phyloP scores from a whole-genome alignment of 331 rosid genomes.

The Quercus phellos region DNA sequence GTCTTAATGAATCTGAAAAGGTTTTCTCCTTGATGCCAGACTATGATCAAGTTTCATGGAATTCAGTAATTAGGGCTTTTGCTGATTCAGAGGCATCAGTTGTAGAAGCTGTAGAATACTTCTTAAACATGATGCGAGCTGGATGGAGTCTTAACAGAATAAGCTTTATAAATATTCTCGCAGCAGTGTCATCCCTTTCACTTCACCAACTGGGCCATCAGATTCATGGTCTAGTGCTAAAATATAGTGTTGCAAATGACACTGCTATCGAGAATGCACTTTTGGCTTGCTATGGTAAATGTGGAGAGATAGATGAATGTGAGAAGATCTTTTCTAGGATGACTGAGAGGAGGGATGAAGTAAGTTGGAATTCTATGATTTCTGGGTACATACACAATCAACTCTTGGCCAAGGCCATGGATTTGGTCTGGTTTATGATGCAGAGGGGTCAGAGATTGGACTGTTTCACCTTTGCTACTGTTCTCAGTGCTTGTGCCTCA shows the following conservation, averaged over 20 bases:
- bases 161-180: conserved; percentile 64
- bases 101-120: conserved; percentile 52
- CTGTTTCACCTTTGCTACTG: conserved; percentile 81
- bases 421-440: conserved; percentile 83
- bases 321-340: conserved; percentile 69
- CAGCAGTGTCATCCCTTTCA: conserved; percentile 70
- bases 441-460: conserved; percentile 77
- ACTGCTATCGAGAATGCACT: conserved; percentile 71
- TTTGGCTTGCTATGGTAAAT: conserved; percentile 82
- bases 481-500: conserved; percentile 95
- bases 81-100: conserved; percentile 52
- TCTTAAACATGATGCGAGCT: conserved; percentile 63
- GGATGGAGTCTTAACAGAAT: conserved; percentile 72
- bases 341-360: conserved; percentile 68
- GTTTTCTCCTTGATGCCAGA: conserved; percentile 68
- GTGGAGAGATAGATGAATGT: conserved; percentile 55
- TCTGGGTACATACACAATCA: conserved; percentile 81
- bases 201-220: conserved; percentile 48
- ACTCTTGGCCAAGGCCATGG: conserved; percentile 65
- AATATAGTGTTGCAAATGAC: conserved; percentile 47
- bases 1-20: conserved; percentile 48
- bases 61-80: conserved; percentile 71
- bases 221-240: conserved; percentile 62
- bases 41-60: conserved; percentile 82
- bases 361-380: conserved; percentile 94